These are phyloP conservation scores for Heliamphora pulchella DNA, from an alignment of 179 eudicot genomes.

Conservation along the genomic window DNA sequence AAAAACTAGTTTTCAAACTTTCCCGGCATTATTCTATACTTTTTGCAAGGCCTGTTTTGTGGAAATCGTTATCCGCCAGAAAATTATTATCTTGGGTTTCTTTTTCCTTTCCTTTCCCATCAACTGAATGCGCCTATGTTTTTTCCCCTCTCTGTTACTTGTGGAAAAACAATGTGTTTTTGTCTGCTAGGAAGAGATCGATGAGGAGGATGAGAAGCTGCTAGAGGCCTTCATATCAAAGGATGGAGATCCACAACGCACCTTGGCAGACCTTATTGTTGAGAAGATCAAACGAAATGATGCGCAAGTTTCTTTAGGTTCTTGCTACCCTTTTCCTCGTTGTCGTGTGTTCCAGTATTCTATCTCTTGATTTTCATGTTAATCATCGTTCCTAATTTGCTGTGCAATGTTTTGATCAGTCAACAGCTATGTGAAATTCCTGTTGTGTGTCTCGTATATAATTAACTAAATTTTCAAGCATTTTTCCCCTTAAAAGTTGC, in stretches of 20 bases:
- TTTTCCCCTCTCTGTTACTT: too few relatives aligned
- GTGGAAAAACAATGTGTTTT: too few relatives aligned
- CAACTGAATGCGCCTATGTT: too few relatives aligned
- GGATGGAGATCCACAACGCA: constrained; percentile 53
- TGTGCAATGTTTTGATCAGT: not conserved
- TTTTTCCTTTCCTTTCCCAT: not conserved
- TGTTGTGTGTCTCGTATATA: not conserved
- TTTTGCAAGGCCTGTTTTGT: too few relatives aligned
- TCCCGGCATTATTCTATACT: too few relatives aligned
- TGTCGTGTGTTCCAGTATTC: not conserved
- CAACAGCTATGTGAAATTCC: not conserved
- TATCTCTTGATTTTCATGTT: not conserved
- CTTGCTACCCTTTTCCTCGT: not conserved
- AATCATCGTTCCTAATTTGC: not conserved
- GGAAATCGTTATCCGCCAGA: too few relatives aligned
- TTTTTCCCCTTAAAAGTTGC: not conserved
- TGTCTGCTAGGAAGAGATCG: constrained; percentile 54
- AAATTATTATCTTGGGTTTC: too few relatives aligned
- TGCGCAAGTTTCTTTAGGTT: constrained; percentile 64
- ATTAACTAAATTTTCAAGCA: not conserved
- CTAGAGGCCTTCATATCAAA: constrained; percentile 66
- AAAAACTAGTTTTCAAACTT: too few relatives aligned
- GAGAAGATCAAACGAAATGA: constrained; percentile 59
- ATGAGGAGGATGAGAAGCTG: constrained; percentile 78
- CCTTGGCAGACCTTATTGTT: constrained; percentile 74